Base-by-base conservation (phyloP, 345 rosid genomes). In the Eutrema heterophyllum region DNA sequence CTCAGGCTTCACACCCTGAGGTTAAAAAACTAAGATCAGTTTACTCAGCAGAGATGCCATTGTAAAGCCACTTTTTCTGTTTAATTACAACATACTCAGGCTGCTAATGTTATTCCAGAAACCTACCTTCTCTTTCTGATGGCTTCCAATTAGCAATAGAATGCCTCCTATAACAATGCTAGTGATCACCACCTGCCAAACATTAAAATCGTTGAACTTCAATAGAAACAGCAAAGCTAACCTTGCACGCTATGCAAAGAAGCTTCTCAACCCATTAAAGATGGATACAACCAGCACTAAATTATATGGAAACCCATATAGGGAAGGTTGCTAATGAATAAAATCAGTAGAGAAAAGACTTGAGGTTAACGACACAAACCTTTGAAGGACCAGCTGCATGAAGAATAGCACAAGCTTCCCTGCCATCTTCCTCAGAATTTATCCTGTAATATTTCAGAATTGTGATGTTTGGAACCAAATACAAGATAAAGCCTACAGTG, bases 371-470 rank as follows among this genome's bases (percentile, higher is more conserved):
- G 64, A 39, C 40, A 44, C 29, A 53, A 70, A 92, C 99, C 94
- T 95, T 95, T 49, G 96, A 80, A 73, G 98, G 98, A 45, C 99
- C 99, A 74, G 92, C 92, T 75, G 88, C 88, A 79, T 95, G 99
- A 84, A 95, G 93, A 76, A 75, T 80, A 56, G 86, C 89, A 75
- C 99, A 95, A 76, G 96, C 99, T 83, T 87, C 89, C 71, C 85
- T 83, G 16, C 98, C 98, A 83, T 95, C 97, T 57, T 68, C 78
- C 81, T 95, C 97, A 46, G 89, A 80, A 53, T 48, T 78, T 75
- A 95, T 92, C 85, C 99, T 95, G 84, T 67, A 57, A 72, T 14
- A 44, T 66, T 39, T 52, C 5, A 21, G 62, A 26, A 64, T 40
- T 55, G 16, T 50, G 50, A 75, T n/a, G n/a, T n/a, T n/a, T n/a